Percentiles rank a stretch among this genome's conserved stretches.
Evolutionary conservation across 306 rosid species (phyloP).

Genomic region (Trifolium pratense): DNA sequence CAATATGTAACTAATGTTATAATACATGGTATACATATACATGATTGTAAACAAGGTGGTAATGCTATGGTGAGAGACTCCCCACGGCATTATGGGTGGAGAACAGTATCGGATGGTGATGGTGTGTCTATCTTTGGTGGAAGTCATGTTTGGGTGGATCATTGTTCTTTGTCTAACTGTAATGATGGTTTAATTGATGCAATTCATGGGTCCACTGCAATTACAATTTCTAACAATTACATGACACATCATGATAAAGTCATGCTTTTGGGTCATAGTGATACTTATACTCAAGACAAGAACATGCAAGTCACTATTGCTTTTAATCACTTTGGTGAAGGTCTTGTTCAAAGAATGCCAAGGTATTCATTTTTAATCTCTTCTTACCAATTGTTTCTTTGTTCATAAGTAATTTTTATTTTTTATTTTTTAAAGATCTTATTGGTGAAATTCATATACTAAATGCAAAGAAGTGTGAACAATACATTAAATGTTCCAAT

Average conservation of each 20-base stretch:
- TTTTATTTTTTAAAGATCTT: too few relatives aligned
- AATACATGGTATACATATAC: slow-evolving; percentile 77
- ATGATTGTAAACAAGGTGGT: slow-evolving; percentile 92
- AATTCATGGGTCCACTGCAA: slow-evolving; percentile 81
- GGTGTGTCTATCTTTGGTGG: slow-evolving; percentile 97
- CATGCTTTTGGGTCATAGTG: slow-evolving; percentile 92
- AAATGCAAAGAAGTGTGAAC: too few relatives aligned
- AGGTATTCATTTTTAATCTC: slow-evolving; percentile 49
- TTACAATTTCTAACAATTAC: slow-evolving; percentile 91
- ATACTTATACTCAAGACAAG: slow-evolving; percentile 80
- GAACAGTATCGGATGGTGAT: slow-evolving; percentile 91
- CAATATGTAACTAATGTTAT: slow-evolving; percentile 88
- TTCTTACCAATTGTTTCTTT: too few relatives aligned
- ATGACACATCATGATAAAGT: slow-evolving; percentile 98
- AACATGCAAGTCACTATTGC: slow-evolving; percentile 96
- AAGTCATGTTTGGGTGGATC: slow-evolving; percentile 94
- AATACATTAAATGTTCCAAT: too few relatives aligned
- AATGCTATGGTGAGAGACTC: slow-evolving; percentile 84
- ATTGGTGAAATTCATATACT: too few relatives aligned
- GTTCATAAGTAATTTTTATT: too few relatives aligned
- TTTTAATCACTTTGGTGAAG: slow-evolving; percentile 96
- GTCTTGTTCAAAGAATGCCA: slow-evolving; percentile 97
- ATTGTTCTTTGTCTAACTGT: slow-evolving; percentile 85
- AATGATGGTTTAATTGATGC: slow-evolving; percentile 86
- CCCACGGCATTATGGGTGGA: slow-evolving; percentile 85